phyloP scores from a whole-genome alignment of 78 protist genomes.

The Pigoraptor vietnamica region DNA sequence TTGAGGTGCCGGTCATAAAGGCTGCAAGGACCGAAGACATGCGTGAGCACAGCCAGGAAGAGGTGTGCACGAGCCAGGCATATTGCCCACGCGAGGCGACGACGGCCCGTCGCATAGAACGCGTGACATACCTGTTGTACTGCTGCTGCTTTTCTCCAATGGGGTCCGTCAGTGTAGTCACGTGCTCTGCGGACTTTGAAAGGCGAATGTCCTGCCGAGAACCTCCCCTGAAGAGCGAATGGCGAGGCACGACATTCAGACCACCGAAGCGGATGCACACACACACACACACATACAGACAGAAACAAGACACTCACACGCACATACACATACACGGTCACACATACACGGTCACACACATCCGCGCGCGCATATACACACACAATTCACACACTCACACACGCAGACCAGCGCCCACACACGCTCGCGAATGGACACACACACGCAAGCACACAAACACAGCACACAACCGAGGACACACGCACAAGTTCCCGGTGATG shows the following conservation, averaged over 20 bases:
- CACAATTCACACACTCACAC: not conserved
- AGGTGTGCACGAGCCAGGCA: not conserved
- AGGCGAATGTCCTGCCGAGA: not conserved
- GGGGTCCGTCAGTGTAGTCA: not conserved
- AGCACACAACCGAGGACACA: not conserved
- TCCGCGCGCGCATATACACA: not conserved
- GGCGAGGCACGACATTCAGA: not conserved
- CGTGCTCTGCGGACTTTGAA: not conserved
- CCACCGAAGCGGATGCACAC: not conserved
- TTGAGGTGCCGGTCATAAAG: not conserved
- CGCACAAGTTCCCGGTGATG: not conserved
- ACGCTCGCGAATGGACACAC: too few species aligned
- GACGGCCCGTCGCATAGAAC: not conserved
- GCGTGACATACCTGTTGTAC: not conserved
- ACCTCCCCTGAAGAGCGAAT: not conserved
- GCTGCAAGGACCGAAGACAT: not conserved
- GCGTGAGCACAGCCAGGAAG: not conserved
- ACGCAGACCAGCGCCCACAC: too few species aligned
- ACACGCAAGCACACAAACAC: not conserved
- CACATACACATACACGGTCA: not conserved
- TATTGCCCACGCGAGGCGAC: not conserved
- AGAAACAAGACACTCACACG: not conserved
- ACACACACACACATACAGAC: not conserved
- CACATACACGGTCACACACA: not conserved
- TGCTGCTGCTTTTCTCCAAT: not conserved